phyloP scores from a whole-genome alignment of 2,329 filamentous ascomycete genomes.

The Colletotrichum sansevieriae region DNA sequence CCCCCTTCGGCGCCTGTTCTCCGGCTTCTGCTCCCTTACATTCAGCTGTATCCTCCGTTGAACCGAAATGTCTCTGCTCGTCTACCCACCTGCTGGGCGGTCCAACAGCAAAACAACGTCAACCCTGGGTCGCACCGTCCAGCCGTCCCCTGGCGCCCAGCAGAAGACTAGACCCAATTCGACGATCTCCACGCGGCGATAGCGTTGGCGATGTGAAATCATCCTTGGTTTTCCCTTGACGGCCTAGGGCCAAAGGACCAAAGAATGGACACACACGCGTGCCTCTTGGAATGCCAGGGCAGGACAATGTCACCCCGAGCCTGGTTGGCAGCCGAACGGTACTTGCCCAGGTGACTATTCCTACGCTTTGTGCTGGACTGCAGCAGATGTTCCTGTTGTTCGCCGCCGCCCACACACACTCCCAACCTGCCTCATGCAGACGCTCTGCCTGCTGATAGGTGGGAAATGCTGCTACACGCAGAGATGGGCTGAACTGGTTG shows the following conservation, averaged over 20 bases:
- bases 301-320: slow-evolving; percentile 6
- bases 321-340: slow-evolving; percentile 10
- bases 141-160: slow-evolving; percentile 11
- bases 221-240: slow-evolving; percentile 16
- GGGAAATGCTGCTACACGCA: slow-evolving; percentile 40
- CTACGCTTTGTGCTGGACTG: slow-evolving; percentile 22
- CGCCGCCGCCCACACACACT: slow-evolving; percentile 35
- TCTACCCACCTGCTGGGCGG: neutral
- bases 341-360: slow-evolving; percentile 7
- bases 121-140: neutral
- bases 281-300: slow-evolving; percentile 18
- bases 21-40: slow-evolving; percentile 21
- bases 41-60: slow-evolving; percentile 7
- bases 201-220: slow-evolving; percentile 18
- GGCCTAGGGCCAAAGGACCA: slow-evolving; percentile 6
- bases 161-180: slow-evolving; percentile 25
- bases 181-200: slow-evolving; percentile 31
- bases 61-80: slow-evolving; percentile 2
- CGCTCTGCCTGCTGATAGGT: slow-evolving; percentile 47
- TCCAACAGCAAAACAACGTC: slow-evolving; percentile 13
- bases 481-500: slow-evolving; percentile 31
- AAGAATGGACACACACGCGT: neutral
- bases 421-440: slow-evolving; percentile 49
- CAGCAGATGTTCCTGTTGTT: slow-evolving; percentile 32
- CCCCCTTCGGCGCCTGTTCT: too few species aligned